Evolutionary conservation across 495 filamentous ascomycete species (phyloP).

Genomic region (Lophium mytilinum): DNA sequence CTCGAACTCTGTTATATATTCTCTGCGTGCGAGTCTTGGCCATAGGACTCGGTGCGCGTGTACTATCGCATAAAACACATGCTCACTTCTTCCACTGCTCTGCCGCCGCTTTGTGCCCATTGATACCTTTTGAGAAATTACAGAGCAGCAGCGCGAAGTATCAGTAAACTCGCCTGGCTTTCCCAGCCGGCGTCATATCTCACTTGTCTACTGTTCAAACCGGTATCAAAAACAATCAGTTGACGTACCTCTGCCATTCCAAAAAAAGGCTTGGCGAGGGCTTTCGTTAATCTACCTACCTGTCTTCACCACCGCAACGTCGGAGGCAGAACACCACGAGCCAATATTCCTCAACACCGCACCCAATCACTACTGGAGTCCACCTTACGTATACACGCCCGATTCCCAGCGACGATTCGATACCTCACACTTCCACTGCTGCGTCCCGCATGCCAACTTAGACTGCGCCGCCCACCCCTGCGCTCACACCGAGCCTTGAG

Average conservation of each 20-base stretch:
- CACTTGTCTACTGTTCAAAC: too few species aligned
- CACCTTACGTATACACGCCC: too few species aligned
- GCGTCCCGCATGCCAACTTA: slow-evolving; percentile 14
- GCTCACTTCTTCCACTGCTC: too few species aligned
- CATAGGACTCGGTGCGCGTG: slow-evolving; percentile 9
- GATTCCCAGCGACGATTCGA: too few species aligned
- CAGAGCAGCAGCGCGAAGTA: too few species aligned
- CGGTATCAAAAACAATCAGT: too few species aligned
- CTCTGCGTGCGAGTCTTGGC: slow-evolving; percentile 23
- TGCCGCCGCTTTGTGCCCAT: too few species aligned
- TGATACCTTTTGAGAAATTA: too few species aligned
- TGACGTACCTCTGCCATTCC: background rate
- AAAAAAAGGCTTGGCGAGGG: background rate
- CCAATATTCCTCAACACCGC: too few species aligned
- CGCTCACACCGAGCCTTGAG: slow-evolving; percentile 10
- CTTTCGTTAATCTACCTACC: background rate
- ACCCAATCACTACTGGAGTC: too few species aligned
- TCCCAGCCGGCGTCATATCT: too few species aligned
- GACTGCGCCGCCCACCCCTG: slow-evolving; percentile 10
- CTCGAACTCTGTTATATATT: slow-evolving; percentile 20
- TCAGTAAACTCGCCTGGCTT: too few species aligned
- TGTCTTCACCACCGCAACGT: background rate
- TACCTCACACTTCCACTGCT: background rate
- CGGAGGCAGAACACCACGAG: background rate
- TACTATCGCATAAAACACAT: slow-evolving; percentile 4